Evolutionary conservation across 139 green algal species (phyloP), one percentile per base, ranked within the genome.

Genomic region (Pleodorina starrii): DNA sequence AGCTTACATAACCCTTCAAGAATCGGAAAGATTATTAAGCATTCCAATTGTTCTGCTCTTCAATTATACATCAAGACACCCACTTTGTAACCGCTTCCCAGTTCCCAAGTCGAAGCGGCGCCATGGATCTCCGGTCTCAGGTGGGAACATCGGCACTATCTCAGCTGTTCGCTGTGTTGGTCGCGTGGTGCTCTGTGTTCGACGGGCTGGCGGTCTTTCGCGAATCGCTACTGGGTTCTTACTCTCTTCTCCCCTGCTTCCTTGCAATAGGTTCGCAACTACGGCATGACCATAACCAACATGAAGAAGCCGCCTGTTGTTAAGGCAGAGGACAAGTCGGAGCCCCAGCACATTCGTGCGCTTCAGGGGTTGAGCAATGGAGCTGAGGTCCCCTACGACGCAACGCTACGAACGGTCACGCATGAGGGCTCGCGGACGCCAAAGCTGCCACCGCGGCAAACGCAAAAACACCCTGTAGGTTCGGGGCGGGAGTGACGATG

Each of bases 301-400:
- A 86, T 35, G 1, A 40, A 51, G 25, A 51, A 19, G 35, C 68
- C 57, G 29, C 84, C 84, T 5, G 5, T 60, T 6, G 29, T 88
- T 21, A 91, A 88, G n/a, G 38, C 2, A 0, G 78, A 91, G 51
- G 87, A 91, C 69, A 88, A 91, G 66, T 43, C 50, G 2, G 48
- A 84, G 51, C 23, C 32, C 17, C 78, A 85, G 40, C 88, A 91
- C 57, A 29, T 72, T 0, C 79, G 79, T 12, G 71, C 88, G 19
- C 43, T 91, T 32, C 88, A 91, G 27, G 79, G 40, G 5, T 73
- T 91, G 3, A 72, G 69, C 68, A 91, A 91, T 35, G 88, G 88
- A 4, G 51, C 40, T 5, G 23, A 88, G 32, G 71, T 91, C 23
- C 48, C 78, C 6, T 91, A 91, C 54, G 46, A 88, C 12, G 78